Evolutionary conservation across 2,329 filamentous ascomycete genomes (phyloP).

Genomic region (Knoxdaviesia proteae): DNA sequence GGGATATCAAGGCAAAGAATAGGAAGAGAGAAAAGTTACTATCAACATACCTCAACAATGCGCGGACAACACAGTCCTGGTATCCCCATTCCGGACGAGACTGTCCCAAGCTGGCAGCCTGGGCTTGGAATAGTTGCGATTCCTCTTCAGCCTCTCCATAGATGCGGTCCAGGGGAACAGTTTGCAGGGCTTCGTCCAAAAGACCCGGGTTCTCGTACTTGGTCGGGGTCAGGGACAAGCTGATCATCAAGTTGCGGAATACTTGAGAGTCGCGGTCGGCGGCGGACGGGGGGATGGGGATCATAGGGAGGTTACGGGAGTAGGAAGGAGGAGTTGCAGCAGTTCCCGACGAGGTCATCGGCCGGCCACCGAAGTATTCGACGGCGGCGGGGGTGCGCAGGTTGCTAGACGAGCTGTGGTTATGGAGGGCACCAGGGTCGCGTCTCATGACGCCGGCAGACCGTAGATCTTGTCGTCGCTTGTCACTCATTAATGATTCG

Average conservation of each 20-base stretch:
- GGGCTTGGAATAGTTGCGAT: constrained; percentile 64
- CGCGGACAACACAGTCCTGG: constrained; percentile 85
- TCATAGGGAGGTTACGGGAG: constrained; percentile 28
- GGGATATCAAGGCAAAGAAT: neutral
- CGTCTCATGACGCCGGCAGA: constrained; percentile 26
- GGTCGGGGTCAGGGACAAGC: constrained; percentile 67
- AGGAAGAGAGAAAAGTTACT: neutral
- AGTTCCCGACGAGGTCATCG: too few species aligned
- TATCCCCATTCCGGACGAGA: constrained; percentile 86
- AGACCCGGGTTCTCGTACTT: constrained; percentile 95
- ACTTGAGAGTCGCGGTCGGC: constrained; percentile 47
- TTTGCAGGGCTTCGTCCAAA: constrained; percentile 73
- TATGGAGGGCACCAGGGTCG: constrained; percentile 13
- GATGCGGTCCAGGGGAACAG: constrained; percentile 73
- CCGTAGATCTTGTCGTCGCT: constrained; percentile 62
- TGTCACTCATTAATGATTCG: constrained; percentile 68
- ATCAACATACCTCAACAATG: constrained; percentile 51
- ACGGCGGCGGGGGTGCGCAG: constrained; percentile 17
- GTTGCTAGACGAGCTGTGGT: constrained; percentile 28
- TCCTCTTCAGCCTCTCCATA: constrained; percentile 92
- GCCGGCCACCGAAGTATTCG: constrained; percentile 13
- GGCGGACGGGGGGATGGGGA: constrained; percentile 50
- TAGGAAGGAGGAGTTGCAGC: constrained; percentile 22
- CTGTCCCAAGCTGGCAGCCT: constrained; percentile 71
- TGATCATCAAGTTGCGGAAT: constrained; percentile 65